Base-by-base conservation (phyloP, 768 basidiomycete species). In the Steccherinum ochraceum region DNA sequence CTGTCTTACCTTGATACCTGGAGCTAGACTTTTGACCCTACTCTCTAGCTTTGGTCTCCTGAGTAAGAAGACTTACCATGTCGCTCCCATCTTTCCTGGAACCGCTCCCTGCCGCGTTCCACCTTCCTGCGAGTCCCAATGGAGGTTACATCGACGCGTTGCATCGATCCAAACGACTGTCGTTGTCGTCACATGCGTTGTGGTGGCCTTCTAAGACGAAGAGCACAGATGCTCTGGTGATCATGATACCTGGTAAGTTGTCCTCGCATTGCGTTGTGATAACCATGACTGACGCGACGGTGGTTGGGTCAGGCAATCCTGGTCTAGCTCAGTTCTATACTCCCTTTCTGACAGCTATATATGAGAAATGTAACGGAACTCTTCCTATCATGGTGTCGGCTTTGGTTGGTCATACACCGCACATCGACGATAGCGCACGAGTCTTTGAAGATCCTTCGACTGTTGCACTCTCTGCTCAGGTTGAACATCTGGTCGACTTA, bases 251-350 rank as follows among this genome's bases (percentile, higher is more conserved):
- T 7, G 30, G 30, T 35, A 35, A 35, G 16, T 35, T n/a, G n/a
- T n/a, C n/a, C n/a, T n/a, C n/a, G n/a, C n/a, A n/a, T n/a, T n/a
- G n/a, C n/a, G n/a, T n/a, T n/a, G n/a, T n/a, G n/a, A n/a, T n/a
- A n/a, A n/a, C n/a, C n/a, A n/a, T n/a, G n/a, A n/a, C n/a, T n/a
- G n/a, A n/a, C n/a, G n/a, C n/a, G n/a, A n/a, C n/a, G n/a, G n/a
- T n/a, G n/a, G n/a, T n/a, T n/a, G n/a, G n/a, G n/a, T n/a, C 26
- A 71, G 77, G 76, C 21, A 79, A 80, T 59, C 77, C 77, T 0
- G 88, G 88, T 5, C 67, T 88, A 13, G 53, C 83, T 25, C 72
- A 76, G 42, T 88, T 89, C 65, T 91, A 90, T 56, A 69, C 69
- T 1, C 75, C 77, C 2, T 91, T 88, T 61, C 72, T 91, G 12